phyloP scores from a whole-genome alignment of 306 rosid genomes.

The Quercus parvula region DNA sequence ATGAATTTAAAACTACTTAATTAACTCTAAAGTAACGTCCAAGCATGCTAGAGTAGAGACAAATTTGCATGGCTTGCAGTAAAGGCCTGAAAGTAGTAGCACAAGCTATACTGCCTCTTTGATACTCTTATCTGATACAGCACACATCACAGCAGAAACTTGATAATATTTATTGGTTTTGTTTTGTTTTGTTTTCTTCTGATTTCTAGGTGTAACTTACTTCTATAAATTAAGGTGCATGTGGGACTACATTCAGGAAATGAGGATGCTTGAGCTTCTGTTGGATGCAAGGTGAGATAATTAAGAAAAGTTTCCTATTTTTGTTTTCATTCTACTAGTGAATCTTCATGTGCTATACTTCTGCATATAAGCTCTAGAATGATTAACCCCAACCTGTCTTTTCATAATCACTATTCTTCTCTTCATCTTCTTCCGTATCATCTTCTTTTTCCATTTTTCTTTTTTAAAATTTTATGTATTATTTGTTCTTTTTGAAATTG shows the following conservation, averaged over 20 bases:
- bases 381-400: background rate
- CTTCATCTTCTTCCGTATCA: slow-evolving; percentile 21
- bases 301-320: background rate
- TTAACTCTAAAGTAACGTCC: slow-evolving; percentile 33
- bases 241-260: slow-evolving; percentile 4
- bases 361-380: too few species aligned
- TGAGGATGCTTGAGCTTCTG: slow-evolving; percentile 19
- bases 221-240: slow-evolving; percentile 9
- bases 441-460: background rate
- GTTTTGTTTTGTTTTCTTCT: background rate
- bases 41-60: slow-evolving; percentile 24
- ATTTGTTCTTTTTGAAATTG: background rate
- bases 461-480: background rate
- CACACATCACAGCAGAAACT: slow-evolving; percentile 17
- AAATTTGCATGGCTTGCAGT: slow-evolving; percentile 32
- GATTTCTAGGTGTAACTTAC: background rate
- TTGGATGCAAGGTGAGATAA: slow-evolving; percentile 29
- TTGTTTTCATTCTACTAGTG: background rate
- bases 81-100: slow-evolving; percentile 12
- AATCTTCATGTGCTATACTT: too few species aligned
- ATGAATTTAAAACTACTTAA: slow-evolving; percentile 16
- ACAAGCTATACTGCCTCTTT: background rate
- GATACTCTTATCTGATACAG: slow-evolving; percentile 14
- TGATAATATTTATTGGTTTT: background rate
- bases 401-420: background rate